A percentile compares a stretch with the other conserved stretches of the same genome.
Conservation (phyloP, 2,329 filamentous ascomycete species). For the Scopulariopsis brevicaulis region DNA sequence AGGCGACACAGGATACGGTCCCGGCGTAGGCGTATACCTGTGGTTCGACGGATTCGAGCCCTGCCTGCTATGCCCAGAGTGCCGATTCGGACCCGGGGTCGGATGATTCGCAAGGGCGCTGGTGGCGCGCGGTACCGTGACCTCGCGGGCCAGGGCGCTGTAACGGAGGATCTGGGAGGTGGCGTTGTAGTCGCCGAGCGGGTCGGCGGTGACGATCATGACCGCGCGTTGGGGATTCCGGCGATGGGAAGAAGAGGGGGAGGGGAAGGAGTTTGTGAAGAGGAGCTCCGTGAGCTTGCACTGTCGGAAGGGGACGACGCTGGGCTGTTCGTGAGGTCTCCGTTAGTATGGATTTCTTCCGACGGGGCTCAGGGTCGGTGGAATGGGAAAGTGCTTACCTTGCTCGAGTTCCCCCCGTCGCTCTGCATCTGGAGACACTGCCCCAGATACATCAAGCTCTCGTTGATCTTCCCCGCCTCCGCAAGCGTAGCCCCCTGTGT, state of each 20-base stretch:
- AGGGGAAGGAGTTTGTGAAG: slow-evolving; percentile 81
- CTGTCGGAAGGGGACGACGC: slow-evolving; percentile 67
- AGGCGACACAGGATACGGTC: not conserved
- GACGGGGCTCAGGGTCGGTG: too few relatives aligned
- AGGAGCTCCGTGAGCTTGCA: slow-evolving; percentile 78
- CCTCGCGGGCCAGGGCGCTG: slow-evolving; percentile 82
- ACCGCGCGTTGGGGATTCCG: slow-evolving; percentile 75
- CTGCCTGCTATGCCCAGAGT: not conserved
- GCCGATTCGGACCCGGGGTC: slow-evolving; percentile 6
- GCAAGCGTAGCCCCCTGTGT: slow-evolving; percentile 85
- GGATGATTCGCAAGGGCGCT: slow-evolving; percentile 55
- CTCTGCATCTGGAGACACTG: slow-evolving; percentile 95
- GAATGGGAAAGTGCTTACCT: slow-evolving; percentile 41
- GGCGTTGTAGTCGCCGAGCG: slow-evolving; percentile 87
- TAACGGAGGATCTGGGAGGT: slow-evolving; percentile 94
- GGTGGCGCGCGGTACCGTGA: slow-evolving; percentile 81
- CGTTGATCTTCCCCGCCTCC: slow-evolving; percentile 97
- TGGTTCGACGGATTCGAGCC: slow-evolving; percentile 10
- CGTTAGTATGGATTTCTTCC: not conserved
- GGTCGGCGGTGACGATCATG: slow-evolving; percentile 95
- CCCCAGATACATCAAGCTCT: slow-evolving; percentile 94
- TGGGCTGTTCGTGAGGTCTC: slow-evolving; percentile 34
- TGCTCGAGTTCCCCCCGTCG: slow-evolving; percentile 60
- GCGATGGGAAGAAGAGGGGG: slow-evolving; percentile 32
- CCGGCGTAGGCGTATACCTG: slow-evolving; percentile 5